A percentile compares a stretch with the other conserved stretches of the same genome.
These are phyloP conservation scores for Henningerozyma blattae DNA, from an alignment of 805 yeast species.

Conservation along the genomic window DNA sequence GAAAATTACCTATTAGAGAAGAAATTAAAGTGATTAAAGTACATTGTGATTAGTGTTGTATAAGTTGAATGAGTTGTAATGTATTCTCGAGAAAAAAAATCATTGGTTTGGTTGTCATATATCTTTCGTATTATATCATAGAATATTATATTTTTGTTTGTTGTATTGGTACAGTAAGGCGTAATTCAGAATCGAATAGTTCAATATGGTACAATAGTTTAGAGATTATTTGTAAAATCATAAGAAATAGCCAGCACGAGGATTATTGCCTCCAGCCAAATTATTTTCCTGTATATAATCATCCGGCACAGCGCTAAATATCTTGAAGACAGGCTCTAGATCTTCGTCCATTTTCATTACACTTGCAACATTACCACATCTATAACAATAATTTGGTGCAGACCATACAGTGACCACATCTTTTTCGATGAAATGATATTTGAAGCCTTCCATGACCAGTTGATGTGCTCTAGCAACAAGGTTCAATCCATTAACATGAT, in stretches of 20 bases:
- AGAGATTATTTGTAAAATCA: conserved; percentile 2
- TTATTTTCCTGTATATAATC: conserved; percentile 33
- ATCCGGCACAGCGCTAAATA: conserved; percentile 92
- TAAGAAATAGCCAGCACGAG: conserved; percentile 26
- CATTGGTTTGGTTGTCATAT: too few species aligned
- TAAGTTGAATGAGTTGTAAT: too few species aligned
- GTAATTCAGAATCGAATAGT: too few species aligned
- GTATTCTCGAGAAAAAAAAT: too few species aligned
- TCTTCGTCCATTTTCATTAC: conserved; percentile 92
- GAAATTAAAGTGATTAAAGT: too few species aligned
- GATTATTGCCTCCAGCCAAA: conserved; percentile 16
- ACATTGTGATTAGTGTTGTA: too few species aligned
- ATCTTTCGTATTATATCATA: too few species aligned
- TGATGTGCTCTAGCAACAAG: conserved; percentile 96
- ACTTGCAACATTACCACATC: conserved; percentile 97
- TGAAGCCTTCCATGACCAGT: conserved; percentile 95
- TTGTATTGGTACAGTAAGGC: too few species aligned
- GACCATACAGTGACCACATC: conserved; percentile 98
- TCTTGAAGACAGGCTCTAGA: conserved; percentile 79
- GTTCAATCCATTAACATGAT: conserved; percentile 81
- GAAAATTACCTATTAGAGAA: too few species aligned
- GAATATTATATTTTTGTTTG: too few species aligned
- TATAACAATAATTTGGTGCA: conserved; percentile 93
- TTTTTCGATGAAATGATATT: conserved; percentile 90
- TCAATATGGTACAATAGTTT: too few species aligned